Percentiles rank a stretch among this genome's conserved stretches.
phyloP scores from a whole-genome alignment of 495 filamentous ascomycete species.

The Talaromyces liani region DNA sequence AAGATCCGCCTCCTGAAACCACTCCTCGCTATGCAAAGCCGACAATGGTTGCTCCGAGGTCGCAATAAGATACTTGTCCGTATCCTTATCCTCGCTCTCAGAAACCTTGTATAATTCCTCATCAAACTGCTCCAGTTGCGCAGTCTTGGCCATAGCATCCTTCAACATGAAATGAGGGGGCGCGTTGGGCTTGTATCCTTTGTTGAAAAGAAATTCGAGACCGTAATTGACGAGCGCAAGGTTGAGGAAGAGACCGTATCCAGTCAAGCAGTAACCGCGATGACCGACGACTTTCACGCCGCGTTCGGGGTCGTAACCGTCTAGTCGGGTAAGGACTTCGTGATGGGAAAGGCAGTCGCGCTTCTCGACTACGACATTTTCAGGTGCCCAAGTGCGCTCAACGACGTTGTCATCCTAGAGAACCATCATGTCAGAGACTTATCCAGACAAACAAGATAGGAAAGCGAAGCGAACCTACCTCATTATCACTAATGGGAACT shows the following conservation, averaged over 20 bases:
- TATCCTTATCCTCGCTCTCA: constrained; percentile 66
- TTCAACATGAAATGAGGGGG: constrained; percentile 94
- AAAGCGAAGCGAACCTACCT: constrained; percentile 36
- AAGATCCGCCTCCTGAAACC: constrained; percentile 76
- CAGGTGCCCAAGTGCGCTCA: constrained; percentile 70
- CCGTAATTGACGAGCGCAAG: constrained; percentile 91
- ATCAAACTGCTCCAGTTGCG: constrained; percentile 94
- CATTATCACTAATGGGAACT: constrained; percentile 85
- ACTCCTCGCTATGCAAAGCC: constrained; percentile 87
- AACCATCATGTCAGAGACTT: not conserved
- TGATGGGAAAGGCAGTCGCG: constrained; percentile 78
- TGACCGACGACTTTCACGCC: constrained; percentile 94
- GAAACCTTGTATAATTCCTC: constrained; percentile 97
- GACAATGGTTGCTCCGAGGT: constrained; percentile 95
- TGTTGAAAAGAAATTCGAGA: constrained; percentile 70
- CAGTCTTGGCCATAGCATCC: constrained; percentile 98
- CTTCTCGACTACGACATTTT: constrained; percentile 62
- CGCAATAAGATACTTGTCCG: constrained; percentile 95
- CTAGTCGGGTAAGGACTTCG: constrained; percentile 79
- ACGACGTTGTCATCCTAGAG: constrained; percentile 70
- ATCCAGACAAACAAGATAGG: not conserved
- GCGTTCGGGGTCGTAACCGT: constrained; percentile 89
- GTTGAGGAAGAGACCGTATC: constrained; percentile 90
- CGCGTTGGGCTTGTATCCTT: constrained; percentile 80
- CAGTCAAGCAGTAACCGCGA: constrained; percentile 84